These are phyloP conservation scores for Candida frijolesensis DNA, from an alignment of 1,139 yeast species.

Conservation along the genomic window DNA sequence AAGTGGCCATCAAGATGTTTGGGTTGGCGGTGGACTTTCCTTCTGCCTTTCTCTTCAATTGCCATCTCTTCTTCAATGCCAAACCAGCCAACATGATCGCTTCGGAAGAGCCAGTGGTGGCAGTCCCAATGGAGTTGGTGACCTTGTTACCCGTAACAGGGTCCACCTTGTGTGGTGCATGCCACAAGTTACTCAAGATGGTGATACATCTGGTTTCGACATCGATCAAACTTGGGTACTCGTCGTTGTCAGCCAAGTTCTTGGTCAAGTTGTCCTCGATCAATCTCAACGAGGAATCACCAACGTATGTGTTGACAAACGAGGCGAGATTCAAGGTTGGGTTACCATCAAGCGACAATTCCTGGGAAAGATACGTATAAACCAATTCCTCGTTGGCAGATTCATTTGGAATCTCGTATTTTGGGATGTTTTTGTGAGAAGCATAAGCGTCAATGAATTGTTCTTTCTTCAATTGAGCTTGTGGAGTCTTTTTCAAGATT, in stretches of 20 bases:
- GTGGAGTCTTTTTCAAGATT: constrained; percentile 29
- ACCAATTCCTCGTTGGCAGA: constrained; percentile 58
- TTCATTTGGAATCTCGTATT: constrained; percentile 57
- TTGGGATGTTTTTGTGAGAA: constrained; percentile 40
- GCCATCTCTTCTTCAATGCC: constrained; percentile 91
- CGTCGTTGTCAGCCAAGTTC: constrained; percentile 91
- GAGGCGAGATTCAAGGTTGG: constrained; percentile 86
- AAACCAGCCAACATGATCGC: constrained; percentile 93
- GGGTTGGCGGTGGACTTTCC: constrained; percentile 70
- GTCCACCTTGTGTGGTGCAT: constrained; percentile 54
- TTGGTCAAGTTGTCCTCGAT: constrained; percentile 74
- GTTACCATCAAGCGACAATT: constrained; percentile 78
- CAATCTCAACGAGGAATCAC: constrained; percentile 47
- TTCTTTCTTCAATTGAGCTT: constrained; percentile 29
- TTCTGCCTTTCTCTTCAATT: constrained; percentile 56
- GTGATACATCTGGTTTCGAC: constrained; percentile 81
- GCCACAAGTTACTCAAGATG: constrained; percentile 79
- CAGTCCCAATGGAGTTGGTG: constrained; percentile 72
- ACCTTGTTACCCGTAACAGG: constrained; percentile 28
- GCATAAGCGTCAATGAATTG: constrained; percentile 38
- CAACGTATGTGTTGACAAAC: constrained; percentile 77
- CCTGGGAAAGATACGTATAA: constrained; percentile 68
- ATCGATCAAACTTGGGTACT: constrained; percentile 84
- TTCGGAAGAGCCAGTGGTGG: constrained; percentile 93
- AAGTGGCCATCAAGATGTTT: constrained; percentile 90